Conservation (phyloP, 2,329 filamentous ascomycete species). For the Hypoxylon sp. region DNA sequence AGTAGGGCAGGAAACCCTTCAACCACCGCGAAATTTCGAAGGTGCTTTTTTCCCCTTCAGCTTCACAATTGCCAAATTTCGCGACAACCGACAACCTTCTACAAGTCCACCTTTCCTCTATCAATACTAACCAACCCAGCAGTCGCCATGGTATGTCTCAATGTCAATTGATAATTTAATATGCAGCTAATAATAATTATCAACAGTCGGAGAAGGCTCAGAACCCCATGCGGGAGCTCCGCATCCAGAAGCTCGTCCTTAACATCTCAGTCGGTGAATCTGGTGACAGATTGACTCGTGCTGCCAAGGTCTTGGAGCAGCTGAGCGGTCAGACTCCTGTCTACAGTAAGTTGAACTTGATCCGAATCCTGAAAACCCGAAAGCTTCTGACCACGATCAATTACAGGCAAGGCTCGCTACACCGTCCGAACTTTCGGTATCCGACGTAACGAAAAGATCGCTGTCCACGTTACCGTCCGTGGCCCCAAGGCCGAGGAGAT, state of each 20-base stretch:
- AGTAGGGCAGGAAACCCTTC: constrained; percentile 54
- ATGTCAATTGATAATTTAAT: background rate
- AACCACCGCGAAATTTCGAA: constrained; percentile 42
- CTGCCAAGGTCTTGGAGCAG: constrained; percentile 99
- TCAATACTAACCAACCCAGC: constrained; percentile 50
- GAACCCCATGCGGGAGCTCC: constrained; percentile 99
- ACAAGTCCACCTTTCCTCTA: constrained; percentile 40
- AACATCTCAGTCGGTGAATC: constrained; percentile 97
- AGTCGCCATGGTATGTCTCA: constrained; percentile 59
- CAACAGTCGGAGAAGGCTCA: constrained; percentile 84
- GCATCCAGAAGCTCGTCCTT: constrained; percentile 80
- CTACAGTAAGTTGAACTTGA: constrained; percentile 84
- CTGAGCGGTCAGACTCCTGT: constrained; percentile 99
- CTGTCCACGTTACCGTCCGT: constrained; percentile 99
- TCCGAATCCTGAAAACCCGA: constrained; percentile 32
- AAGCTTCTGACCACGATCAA: constrained; percentile 39
- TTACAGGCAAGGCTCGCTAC: constrained; percentile 96
- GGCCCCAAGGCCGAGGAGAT: constrained; percentile 99
- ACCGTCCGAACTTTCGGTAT: constrained; percentile 99
- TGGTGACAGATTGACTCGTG: constrained; percentile 99
- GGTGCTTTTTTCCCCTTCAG: constrained; percentile 33
- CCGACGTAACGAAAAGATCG: constrained; percentile 99
- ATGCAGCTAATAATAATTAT: constrained; percentile 47
- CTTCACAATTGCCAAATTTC: constrained; percentile 41
- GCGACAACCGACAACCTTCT: constrained; percentile 38